Base-by-base conservation (phyloP, 2,329 filamentous ascomycete genomes). In the Curvularia sp. region DNA sequence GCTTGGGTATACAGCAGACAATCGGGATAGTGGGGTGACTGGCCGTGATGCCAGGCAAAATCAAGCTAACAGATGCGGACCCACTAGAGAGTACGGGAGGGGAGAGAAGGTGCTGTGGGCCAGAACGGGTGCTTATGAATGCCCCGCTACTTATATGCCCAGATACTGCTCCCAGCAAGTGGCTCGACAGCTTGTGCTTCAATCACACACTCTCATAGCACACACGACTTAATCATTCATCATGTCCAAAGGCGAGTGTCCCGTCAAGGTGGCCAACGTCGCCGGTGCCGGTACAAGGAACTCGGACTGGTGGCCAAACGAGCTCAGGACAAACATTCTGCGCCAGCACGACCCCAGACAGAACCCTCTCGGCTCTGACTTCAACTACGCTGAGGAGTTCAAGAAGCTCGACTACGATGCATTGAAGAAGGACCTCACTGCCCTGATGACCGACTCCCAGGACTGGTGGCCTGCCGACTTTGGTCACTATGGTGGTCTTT, bases 381-480 rank as follows among this genome's bases (percentile, higher is more conserved):
- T 92, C 70, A 85, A 92, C 80, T 93, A 93, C 77, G 83, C 83
- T 18, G 80, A 83, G 27, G 89, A 89, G 28, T 92, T 93, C 82
- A 88, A 89, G 80, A 86, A 79, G 69, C 81, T 93, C 56, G 87
- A 91, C 78, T 91, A 90, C 72, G 80, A 84, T 60, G 88, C 79
- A 25, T 77, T 93, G 67, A 93, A 93, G 86, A 88, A 90, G 78
- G 90, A 93, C 73, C 78, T 93, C 6, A 69, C 80, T n/a, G 81
- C 80, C 18, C 74, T 93, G 70, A 89, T 92, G 87, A 93, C 90
- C 50, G 87, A 91, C 74, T 92, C 89, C 2, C 87, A 93, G 79
- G 87, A 90, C 39, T 92, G 86, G 86, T 93, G 90, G 90, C 90
- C 90, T 0, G 90, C 90, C 30, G 90, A 93, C 74, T 91, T 90